phyloP scores from a whole-genome alignment of 306 rosid genomes.

The Adenanthera pavonina region DNA sequence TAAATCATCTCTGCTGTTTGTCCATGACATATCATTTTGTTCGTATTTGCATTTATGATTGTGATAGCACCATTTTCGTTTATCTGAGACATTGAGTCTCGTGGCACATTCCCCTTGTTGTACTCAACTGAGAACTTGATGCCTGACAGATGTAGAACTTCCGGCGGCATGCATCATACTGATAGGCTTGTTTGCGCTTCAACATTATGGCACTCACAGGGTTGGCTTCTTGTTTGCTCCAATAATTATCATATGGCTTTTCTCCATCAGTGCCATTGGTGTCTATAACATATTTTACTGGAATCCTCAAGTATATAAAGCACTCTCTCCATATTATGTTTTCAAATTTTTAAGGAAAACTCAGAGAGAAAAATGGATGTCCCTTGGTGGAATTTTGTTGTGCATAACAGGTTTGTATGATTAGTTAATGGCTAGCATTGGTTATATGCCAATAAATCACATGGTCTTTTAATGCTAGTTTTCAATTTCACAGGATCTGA shows the following conservation, averaged over 20 bases:
- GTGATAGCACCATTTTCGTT: constrained; percentile 30
- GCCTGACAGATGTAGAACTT: constrained; percentile 77
- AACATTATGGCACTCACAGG: constrained; percentile 94
- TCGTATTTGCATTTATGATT: constrained; percentile 33
- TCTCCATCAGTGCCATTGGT: constrained; percentile 84
- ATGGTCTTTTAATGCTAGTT: constrained; percentile 26
- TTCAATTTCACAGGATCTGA: constrained; percentile 69
- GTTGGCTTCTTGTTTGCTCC: constrained; percentile 96
- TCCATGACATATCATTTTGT: not conserved
- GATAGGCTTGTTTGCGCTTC: constrained; percentile 88
- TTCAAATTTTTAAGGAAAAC: constrained; percentile 68
- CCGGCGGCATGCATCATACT: constrained; percentile 83
- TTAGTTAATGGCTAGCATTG: constrained; percentile 36
- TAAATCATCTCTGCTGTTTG: constrained; percentile 3
- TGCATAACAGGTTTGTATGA: constrained; percentile 75
- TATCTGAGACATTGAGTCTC: not conserved
- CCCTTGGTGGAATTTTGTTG: constrained; percentile 92
- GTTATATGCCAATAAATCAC: constrained; percentile 26
- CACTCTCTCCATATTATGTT: constrained; percentile 86
- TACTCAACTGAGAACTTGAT: constrained; percentile 39
- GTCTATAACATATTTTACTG: constrained; percentile 82
- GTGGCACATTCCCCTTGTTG: constrained; percentile 20
- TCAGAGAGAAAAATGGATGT: constrained; percentile 79
- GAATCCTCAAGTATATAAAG: constrained; percentile 69
- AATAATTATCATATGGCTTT: constrained; percentile 79